These are phyloP conservation scores for Nicotiana attenuata DNA, from an alignment of 257 asterid species.

Conservation along the genomic window DNA sequence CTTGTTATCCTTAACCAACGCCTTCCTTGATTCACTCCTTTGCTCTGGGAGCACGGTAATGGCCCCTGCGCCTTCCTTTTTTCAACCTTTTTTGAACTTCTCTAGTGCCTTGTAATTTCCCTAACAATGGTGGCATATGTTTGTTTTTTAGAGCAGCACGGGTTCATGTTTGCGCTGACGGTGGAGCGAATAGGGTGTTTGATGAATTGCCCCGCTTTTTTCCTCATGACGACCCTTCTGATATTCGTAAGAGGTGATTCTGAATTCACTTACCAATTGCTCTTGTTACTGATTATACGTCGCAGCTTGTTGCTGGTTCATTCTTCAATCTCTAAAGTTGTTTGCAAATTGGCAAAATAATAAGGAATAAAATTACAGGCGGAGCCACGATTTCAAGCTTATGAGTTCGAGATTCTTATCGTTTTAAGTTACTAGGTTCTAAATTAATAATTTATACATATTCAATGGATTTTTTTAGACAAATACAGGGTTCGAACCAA, in stretches of 20 bases:
- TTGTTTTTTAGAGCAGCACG: slow-evolving; percentile 59
- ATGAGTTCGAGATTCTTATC: too few relatives aligned
- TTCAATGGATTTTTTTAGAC: too few relatives aligned
- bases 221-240: slow-evolving; percentile 47
- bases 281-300: not conserved
- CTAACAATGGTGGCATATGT: slow-evolving; percentile 12
- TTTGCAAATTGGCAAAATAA: not conserved
- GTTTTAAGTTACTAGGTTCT: too few relatives aligned
- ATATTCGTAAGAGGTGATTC: slow-evolving; percentile 63
- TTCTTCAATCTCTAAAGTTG: not conserved
- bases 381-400: too few relatives aligned
- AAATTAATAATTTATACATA: too few relatives aligned
- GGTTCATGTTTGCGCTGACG: slow-evolving; percentile 82
- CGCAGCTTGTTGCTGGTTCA: not conserved
- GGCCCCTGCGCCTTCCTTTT: not conserved
- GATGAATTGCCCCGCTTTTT: slow-evolving; percentile 76
- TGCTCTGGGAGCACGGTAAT: slow-evolving; percentile 82
- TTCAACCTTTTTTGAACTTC: not conserved
- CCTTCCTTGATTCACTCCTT: slow-evolving; percentile 77
- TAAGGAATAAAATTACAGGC: not conserved
- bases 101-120: not conserved
- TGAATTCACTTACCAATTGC: not conserved
- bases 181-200: slow-evolving; percentile 84
- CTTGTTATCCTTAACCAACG: slow-evolving; percentile 69
- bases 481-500: too few relatives aligned